Evolutionary conservation across 2,329 filamentous ascomycete species (phyloP).

Genomic region (Didymella pomorum): DNA sequence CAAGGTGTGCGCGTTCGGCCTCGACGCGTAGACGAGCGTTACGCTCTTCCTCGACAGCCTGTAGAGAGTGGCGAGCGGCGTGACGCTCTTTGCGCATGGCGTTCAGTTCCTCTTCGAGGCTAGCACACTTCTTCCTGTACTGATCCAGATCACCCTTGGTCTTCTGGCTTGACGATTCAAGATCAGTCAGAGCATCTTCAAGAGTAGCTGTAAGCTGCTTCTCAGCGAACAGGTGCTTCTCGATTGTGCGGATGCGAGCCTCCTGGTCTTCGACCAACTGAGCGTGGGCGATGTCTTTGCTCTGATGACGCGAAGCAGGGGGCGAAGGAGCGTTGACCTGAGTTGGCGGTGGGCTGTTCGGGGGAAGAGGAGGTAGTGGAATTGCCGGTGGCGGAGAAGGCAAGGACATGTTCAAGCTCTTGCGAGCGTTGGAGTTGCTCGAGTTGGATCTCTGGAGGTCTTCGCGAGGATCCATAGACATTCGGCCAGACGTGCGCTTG

Average conservation of each 20-base stretch:
- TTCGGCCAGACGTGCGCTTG: constrained; percentile 58
- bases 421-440: constrained; percentile 75
- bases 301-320: constrained; percentile 73
- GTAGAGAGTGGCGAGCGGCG: constrained; percentile 71
- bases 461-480: constrained; percentile 56
- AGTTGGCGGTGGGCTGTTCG: constrained; percentile 51
- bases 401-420: constrained; percentile 84
- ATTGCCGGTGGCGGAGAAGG: constrained; percentile 95
- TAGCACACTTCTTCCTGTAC: constrained; percentile 85
- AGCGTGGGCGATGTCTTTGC: constrained; percentile 79
- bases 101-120: constrained; percentile 76
- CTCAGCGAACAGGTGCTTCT: constrained; percentile 95
- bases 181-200: constrained; percentile 92
- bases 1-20: constrained; percentile 84
- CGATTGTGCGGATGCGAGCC: constrained; percentile 90
- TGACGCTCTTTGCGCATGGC: constrained; percentile 67
- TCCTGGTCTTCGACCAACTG: constrained; percentile 95
- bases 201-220: constrained; percentile 95
- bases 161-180: constrained; percentile 91
- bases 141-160: constrained; percentile 88
- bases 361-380: constrained; percentile 88
- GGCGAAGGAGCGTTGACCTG: constrained; percentile 65
- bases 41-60: constrained; percentile 95
- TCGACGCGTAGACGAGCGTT: constrained; percentile 92
- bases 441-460: constrained; percentile 65